phyloP scores from a whole-genome alignment of 2,329 filamentous ascomycete species.

The Trichoderma atrobrunneum region DNA sequence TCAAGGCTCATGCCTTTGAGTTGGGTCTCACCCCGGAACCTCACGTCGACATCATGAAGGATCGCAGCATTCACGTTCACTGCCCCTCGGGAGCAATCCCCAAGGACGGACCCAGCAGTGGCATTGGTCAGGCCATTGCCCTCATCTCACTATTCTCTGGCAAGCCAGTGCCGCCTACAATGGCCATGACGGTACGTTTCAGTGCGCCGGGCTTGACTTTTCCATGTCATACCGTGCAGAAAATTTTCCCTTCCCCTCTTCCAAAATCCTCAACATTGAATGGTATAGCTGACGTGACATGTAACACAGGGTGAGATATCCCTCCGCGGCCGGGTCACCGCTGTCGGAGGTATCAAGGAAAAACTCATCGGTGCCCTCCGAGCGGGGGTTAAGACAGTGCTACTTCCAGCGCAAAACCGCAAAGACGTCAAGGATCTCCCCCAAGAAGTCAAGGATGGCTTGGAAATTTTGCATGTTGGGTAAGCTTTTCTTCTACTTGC shows the following conservation, averaged over 20 bases:
- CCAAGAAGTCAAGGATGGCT: slow-evolving; percentile 78
- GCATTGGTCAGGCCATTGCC: slow-evolving; percentile 90
- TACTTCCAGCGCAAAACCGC: slow-evolving; percentile 82
- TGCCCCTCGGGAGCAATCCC: slow-evolving; percentile 93
- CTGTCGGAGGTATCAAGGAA: slow-evolving; percentile 97
- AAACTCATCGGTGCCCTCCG: slow-evolving; percentile 93
- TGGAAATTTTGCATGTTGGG: slow-evolving; percentile 88
- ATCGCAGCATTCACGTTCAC: slow-evolving; percentile 90
- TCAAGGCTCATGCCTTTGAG: slow-evolving; percentile 92
- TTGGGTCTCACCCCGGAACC: slow-evolving; percentile 78
- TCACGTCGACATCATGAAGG: slow-evolving; percentile 92
- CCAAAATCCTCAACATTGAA: slow-evolving; percentile 5
- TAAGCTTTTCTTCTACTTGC: slow-evolving; percentile 39
- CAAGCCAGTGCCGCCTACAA: slow-evolving; percentile 80
- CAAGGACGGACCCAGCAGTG: slow-evolving; percentile 85
- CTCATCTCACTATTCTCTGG: slow-evolving; percentile 86
- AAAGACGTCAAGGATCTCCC: slow-evolving; percentile 93
- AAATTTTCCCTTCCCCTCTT: too few species aligned
- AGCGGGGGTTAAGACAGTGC: slow-evolving; percentile 90
- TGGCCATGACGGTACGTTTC: slow-evolving; percentile 82
- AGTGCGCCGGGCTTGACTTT: neutral
- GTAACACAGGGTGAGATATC: slow-evolving; percentile 62
- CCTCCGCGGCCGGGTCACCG: slow-evolving; percentile 83
- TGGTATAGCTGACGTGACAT: slow-evolving; percentile 26
- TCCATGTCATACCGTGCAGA: slow-evolving; percentile 21